phyloP scores from a whole-genome alignment of 2,329 filamentous ascomycete genomes.

The Furcasterigmium sp. region DNA sequence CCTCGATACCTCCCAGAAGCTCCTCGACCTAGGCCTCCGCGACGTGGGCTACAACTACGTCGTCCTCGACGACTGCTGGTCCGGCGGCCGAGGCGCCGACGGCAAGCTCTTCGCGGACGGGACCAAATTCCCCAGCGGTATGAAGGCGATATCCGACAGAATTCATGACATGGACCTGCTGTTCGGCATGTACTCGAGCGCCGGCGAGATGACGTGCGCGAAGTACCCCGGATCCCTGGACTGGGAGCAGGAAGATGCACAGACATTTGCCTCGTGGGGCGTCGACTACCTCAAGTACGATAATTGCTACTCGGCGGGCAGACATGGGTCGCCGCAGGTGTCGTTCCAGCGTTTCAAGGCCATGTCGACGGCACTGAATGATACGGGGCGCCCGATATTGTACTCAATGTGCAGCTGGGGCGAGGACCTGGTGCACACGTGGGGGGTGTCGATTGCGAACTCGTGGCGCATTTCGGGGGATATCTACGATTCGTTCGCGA shows the following conservation, averaged over 20 bases:
- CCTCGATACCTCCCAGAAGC: conserved; percentile 9
- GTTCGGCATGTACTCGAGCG: conserved; percentile 31
- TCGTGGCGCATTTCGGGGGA: conserved; percentile 25
- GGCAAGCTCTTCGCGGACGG: conserved; percentile 20
- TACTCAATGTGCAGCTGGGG: conserved; percentile 28
- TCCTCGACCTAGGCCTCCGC: conserved; percentile 14
- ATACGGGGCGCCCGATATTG: conserved; percentile 21
- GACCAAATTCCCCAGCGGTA: conserved; percentile 29
- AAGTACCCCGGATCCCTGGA: conserved; percentile 31
- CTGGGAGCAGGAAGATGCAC: conserved; percentile 45
- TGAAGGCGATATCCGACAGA: conserved; percentile 25
- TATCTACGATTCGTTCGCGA: conserved; percentile 22
- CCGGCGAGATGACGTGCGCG: conserved; percentile 43
- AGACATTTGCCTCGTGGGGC: conserved; percentile 45
- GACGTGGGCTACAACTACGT: conserved; percentile 20
- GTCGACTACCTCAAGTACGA: conserved; percentile 50
- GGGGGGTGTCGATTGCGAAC: conserved; percentile 13
- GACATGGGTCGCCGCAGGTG: not conserved
- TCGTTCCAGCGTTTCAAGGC: not conserved
- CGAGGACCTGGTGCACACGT: conserved; percentile 1
- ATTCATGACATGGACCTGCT: conserved; percentile 27
- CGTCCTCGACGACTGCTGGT: conserved; percentile 28
- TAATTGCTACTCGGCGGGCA: conserved; percentile 26
- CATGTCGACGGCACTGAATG: conserved; percentile 24
- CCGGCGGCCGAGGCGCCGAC: conserved; percentile 14